Evolutionary conservation across 768 basidiomycete genomes (phyloP), one percentile per base, ranked within the genome.

Genomic region (Suillus alpinus): DNA sequence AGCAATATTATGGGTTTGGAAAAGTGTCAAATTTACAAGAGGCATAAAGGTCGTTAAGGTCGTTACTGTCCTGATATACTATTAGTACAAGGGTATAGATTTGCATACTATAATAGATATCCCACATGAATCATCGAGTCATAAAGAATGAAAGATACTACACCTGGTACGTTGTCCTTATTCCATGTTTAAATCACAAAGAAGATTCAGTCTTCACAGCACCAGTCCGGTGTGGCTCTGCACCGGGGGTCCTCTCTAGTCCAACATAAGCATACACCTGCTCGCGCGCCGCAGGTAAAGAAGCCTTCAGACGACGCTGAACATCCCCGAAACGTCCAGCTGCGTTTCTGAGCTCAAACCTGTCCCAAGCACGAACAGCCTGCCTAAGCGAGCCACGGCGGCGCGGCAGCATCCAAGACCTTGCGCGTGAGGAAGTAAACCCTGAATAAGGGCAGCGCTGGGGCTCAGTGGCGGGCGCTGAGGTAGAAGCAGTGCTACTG

Each of bases 201-300:
- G 49, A 31, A 16, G 18, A 18, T 31, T 50, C 29, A 31, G 29
- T 18, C 49, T 31, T 6, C 20, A 47, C 23, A 50, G 16, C 49
- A 50, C 16, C 49, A 50, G 49, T 50, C 49, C 9, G 18, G 1
- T 50, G 49, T 10, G 18, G 49, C 29, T 31, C 49, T 31, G 16
- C 49, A 31, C 16, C 10, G 4, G 29, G 49, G 29, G 18, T 16
- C 18, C 18, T 31, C 29, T 50, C 49, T 31, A 62, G n/a, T 29
- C 71, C 72, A n/a, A 73, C 71, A 51, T 73, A 73, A n/a, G 73
- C 63, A 57, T 72, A 71, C 4, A 74, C 72, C 10, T 64, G 63
- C 8, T 70, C 71, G 7, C 69, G 61, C 26, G 61, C 67, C 9
- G 9, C 49, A 2, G 71, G 72, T 23, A 73, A 62, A 23, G 66